These are phyloP conservation scores for barley (Hordeum vulgare) DNA, from an alignment of 176 grass and related monocot species.

Conservation along the genomic window MorexV3_pseudomolecules_assembly NC_058522.1:569530721-569531220, in stretches of 20 bases:
- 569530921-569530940: not conserved
- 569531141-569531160: too few species aligned
- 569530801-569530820: too few species aligned
- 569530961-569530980: not conserved
- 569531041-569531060: slow-evolving; percentile 79
- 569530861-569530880: too few species aligned
- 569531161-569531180: too few species aligned
- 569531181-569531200: too few species aligned
- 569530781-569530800: too few species aligned
- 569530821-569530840: too few species aligned
- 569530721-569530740: too few species aligned
- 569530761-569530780: too few species aligned
- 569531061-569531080: slow-evolving; percentile 45
- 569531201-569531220: too few species aligned
- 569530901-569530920: not conserved
- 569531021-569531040: slow-evolving; percentile 57
- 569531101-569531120: slow-evolving; percentile 1
- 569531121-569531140: slow-evolving; percentile 49
- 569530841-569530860: too few species aligned
- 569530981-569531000: not conserved
- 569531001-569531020: not conserved
- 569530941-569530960: not conserved
- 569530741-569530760: too few species aligned
- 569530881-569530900: not conserved
- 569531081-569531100: slow-evolving; percentile 30